Evolutionary conservation across 176 grass and related monocot species (phyloP).

Genomic region (Tuctoria greenei): DNA sequence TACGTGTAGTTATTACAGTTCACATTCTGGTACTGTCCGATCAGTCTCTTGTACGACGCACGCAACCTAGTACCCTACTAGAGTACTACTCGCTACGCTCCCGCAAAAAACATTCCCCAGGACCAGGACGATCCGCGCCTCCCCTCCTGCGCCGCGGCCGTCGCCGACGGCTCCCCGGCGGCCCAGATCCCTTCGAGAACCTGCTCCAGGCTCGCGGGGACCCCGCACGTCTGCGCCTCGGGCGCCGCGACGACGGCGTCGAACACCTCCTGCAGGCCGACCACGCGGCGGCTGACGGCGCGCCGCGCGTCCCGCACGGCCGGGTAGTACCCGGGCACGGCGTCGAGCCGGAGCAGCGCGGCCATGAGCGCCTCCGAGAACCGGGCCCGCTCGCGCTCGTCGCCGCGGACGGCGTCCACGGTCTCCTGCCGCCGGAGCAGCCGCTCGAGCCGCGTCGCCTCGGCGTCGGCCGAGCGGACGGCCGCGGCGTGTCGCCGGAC

Average conservation of each 20-base stretch:
- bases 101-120: slow-evolving; percentile 36
- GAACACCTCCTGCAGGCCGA: slow-evolving; percentile 79
- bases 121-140: slow-evolving; percentile 32
- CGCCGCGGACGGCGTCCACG: slow-evolving; percentile 75
- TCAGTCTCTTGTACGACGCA: background rate
- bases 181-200: slow-evolving; percentile 55
- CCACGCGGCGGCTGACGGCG: slow-evolving; percentile 66
- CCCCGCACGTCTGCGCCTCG: slow-evolving; percentile 38
- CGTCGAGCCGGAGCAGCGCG: slow-evolving; percentile 73
- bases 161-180: background rate
- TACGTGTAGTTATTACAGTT: slow-evolving; percentile 2
- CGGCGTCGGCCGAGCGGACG: slow-evolving; percentile 60
- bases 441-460: slow-evolving; percentile 60
- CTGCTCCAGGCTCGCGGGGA: slow-evolving; percentile 66
- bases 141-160: slow-evolving; percentile 2
- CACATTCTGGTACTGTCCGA: background rate
- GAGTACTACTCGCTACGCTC: slow-evolving; percentile 13
- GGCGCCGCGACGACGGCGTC: slow-evolving; percentile 54
- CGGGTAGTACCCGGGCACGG: slow-evolving; percentile 74
- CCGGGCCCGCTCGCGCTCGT: slow-evolving; percentile 59
- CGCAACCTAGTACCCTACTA: background rate
- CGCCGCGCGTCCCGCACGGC: slow-evolving; percentile 71
- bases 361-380: slow-evolving; percentile 88
- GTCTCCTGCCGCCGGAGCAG: slow-evolving; percentile 83
- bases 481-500: slow-evolving; percentile 44